Conservation (phyloP, 257 asterid genomes). For the Rauvolfia tetraphylla region DNA sequence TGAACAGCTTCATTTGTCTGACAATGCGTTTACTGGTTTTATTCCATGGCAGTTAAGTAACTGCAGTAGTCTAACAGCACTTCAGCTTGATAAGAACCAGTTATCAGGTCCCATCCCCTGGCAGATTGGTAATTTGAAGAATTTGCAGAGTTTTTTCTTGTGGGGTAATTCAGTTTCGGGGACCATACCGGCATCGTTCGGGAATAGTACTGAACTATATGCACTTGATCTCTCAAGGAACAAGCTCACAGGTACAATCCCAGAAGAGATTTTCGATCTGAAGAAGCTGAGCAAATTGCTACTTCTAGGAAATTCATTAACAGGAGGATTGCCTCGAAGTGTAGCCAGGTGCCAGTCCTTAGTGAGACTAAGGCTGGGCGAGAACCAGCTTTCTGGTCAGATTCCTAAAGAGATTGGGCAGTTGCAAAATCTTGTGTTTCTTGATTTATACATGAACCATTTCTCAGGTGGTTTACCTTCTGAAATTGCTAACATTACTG, state of each 20-base stretch:
- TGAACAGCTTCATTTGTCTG: slow-evolving; percentile 83
- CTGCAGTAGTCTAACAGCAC: slow-evolving; percentile 68
- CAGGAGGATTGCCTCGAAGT: slow-evolving; percentile 54
- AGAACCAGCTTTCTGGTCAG: slow-evolving; percentile 83
- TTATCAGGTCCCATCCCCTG: slow-evolving; percentile 70
- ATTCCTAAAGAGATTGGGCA: slow-evolving; percentile 90
- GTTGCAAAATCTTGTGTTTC: slow-evolving; percentile 84
- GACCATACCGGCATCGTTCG: slow-evolving; percentile 63
- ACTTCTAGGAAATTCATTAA: slow-evolving; percentile 70
- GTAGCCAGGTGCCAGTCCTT: slow-evolving; percentile 79
- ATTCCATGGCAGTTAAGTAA: slow-evolving; percentile 68
- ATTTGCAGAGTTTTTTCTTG: slow-evolving; percentile 74
- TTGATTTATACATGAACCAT: slow-evolving; percentile 81
- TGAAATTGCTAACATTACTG: slow-evolving; percentile 63
- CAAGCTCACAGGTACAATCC: slow-evolving; percentile 76
- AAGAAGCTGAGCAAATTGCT: slow-evolving; percentile 79
- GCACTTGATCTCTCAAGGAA: slow-evolving; percentile 83
- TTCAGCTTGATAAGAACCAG: slow-evolving; percentile 80
- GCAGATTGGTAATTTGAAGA: slow-evolving; percentile 63
- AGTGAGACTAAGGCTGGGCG: slow-evolving; percentile 82
- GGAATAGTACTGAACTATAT: slow-evolving; percentile 79
- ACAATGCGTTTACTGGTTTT: slow-evolving; percentile 54
- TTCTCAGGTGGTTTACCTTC: slow-evolving; percentile 77
- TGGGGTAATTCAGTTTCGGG: slow-evolving; percentile 91
- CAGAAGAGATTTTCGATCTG: slow-evolving; percentile 70